These are phyloP conservation scores for Curvularia eragrostidis DNA, from an alignment of 2,329 filamentous ascomycete species.

Conservation along the genomic window DNA sequence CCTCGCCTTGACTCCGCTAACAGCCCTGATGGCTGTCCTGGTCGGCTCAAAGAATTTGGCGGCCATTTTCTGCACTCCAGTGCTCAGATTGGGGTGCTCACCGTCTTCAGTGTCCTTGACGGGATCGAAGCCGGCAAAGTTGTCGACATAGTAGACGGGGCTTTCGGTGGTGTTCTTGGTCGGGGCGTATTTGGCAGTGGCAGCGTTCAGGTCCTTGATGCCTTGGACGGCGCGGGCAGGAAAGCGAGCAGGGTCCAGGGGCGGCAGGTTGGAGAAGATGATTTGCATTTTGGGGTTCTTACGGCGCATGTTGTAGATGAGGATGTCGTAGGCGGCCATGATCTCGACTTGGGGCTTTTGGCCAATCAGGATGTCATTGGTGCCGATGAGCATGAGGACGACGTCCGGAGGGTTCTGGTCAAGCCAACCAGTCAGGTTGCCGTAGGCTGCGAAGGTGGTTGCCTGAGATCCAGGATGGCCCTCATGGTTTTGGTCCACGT, in stretches of 20 bases:
- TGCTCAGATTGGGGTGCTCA: slow-evolving; percentile 41
- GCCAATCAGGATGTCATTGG: slow-evolving; percentile 53
- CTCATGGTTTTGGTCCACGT: slow-evolving; percentile 55
- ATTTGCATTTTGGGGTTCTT: slow-evolving; percentile 52
- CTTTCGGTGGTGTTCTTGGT: slow-evolving; percentile 29
- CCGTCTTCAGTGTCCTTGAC: slow-evolving; percentile 44
- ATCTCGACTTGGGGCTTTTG: slow-evolving; percentile 44
- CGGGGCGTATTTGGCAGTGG: slow-evolving; percentile 29
- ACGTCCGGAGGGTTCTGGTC: slow-evolving; percentile 50
- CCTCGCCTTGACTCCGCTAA: slow-evolving; percentile 9
- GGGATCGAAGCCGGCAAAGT: slow-evolving; percentile 37
- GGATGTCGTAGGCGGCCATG: slow-evolving; percentile 47
- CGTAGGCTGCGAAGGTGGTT: slow-evolving; percentile 49
- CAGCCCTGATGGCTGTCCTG: slow-evolving; percentile 27
- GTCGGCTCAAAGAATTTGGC: slow-evolving; percentile 34
- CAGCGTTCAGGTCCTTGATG: slow-evolving; percentile 30
- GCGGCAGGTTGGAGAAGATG: slow-evolving; percentile 45
- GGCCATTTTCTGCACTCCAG: slow-evolving; percentile 42
- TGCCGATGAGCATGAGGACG: slow-evolving; percentile 57
- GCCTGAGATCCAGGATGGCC: slow-evolving; percentile 54
- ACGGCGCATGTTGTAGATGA: slow-evolving; percentile 53
- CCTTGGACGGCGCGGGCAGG: slow-evolving; percentile 20
- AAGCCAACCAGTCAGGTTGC: slow-evolving; percentile 52
- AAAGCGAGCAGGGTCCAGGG: slow-evolving; percentile 37
- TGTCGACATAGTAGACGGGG: slow-evolving; percentile 41